phyloP scores from a whole-genome alignment of 1,139 yeast species.

The Petasospora fabianii region DNA sequence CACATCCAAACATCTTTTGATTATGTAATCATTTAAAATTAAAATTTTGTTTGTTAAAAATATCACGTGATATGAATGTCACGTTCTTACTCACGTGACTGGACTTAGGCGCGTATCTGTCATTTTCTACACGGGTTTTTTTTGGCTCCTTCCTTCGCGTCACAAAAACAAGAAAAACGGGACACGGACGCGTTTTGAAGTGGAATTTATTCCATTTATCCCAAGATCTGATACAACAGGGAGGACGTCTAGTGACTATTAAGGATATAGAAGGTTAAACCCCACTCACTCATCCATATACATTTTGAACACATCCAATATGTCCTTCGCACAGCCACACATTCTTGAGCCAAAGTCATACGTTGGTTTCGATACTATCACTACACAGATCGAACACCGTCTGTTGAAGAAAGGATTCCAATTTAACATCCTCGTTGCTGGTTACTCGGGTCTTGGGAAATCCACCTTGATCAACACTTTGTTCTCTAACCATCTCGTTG shows the following conservation, averaged over 20 bases:
- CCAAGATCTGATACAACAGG: too few species aligned
- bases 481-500: constrained; percentile 77
- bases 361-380: constrained; percentile 96
- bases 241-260: too few species aligned
- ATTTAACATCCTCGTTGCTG: constrained; percentile 92
- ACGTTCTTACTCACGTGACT: not conserved
- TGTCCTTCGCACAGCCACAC: too few species aligned
- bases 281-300: too few species aligned
- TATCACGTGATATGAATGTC: too few species aligned
- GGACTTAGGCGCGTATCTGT: not conserved
- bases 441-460: constrained; percentile 90
- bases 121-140: not conserved
- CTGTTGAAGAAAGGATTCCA: constrained; percentile 91
- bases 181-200: constrained; percentile 18
- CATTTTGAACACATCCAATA: too few species aligned
- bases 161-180: constrained; percentile 3
- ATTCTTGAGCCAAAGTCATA: constrained; percentile 45
- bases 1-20: not conserved
- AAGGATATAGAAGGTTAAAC: too few species aligned
- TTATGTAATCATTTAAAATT: too few species aligned
- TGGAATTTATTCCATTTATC: constrained; percentile 11
- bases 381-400: constrained; percentile 91
- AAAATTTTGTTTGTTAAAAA: too few species aligned
- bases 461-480: constrained; percentile 87
- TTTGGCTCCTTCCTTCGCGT: not conserved